Evolutionary conservation across 352 stramenopile species (phyloP).

Genomic region (Aphanomyces cochlioides): DNA sequence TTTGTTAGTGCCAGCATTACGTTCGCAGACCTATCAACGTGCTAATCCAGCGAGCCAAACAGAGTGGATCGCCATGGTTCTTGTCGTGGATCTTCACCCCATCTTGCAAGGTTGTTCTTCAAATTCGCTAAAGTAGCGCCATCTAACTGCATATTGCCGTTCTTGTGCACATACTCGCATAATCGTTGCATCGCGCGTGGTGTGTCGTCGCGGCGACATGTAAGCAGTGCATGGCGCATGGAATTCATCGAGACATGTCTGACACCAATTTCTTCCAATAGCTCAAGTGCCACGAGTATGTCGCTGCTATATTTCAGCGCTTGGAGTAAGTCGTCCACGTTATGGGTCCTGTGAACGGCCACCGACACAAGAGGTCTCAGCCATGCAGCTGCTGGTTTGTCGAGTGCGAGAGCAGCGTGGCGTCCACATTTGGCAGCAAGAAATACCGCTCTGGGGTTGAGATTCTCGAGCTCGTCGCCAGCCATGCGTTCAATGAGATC

Average conservation of each 20-base stretch:
- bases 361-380: no score
- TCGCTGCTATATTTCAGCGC: not conserved
- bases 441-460: no score
- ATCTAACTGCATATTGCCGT: not conserved
- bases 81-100: conserved; percentile 5
- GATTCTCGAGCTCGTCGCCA: not conserved
- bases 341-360: not conserved
- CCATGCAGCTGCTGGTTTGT: no score
- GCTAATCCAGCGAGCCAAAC: not conserved
- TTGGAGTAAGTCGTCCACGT: not conserved
- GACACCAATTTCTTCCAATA: not conserved
- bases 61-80: conserved; percentile 4
- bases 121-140: not conserved
- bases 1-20: not conserved
- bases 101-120: not conserved
- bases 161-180: not conserved
- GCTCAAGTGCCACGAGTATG: not conserved
- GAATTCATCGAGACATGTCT: not conserved
- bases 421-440: not conserved
- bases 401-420: no score
- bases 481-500: conserved; percentile 22
- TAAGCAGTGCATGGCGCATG: not conserved
- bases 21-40: not conserved
- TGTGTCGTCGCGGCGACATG: not conserved
- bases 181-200: not conserved